Percentiles rank a stretch among this genome's conserved stretches.
Evolutionary conservation across 2,329 filamentous ascomycete species (phyloP).

Genomic region (Metarhizium humberi): DNA sequence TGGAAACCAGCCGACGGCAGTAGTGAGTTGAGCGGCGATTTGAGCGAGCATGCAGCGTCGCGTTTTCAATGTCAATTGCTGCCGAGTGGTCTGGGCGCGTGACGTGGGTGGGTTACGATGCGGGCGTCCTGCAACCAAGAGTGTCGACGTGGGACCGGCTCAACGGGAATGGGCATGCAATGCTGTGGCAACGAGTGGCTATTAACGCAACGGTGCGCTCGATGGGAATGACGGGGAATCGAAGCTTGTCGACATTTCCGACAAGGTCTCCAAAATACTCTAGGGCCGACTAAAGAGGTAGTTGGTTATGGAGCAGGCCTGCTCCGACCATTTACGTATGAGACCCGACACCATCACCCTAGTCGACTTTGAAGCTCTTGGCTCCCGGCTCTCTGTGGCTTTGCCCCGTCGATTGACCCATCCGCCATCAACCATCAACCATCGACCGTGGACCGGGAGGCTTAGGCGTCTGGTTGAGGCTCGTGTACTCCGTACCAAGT

Average conservation of each 20-base stretch:
- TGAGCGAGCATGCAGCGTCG: neutral
- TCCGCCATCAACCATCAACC: too few species aligned
- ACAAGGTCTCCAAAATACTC: too few species aligned
- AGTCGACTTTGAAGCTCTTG: too few species aligned
- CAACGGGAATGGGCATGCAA: neutral
- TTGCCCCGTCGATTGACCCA: too few species aligned
- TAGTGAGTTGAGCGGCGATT: neutral
- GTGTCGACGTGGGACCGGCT: neutral
- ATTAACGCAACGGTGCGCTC: neutral
- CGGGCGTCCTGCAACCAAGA: neutral
- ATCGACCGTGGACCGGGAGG: too few species aligned
- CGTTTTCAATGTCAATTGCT: neutral
- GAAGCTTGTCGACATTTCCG: neutral
- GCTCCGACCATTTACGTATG: too few species aligned
- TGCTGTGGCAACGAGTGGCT: neutral
- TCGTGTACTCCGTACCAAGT: too few species aligned
- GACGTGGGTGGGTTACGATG: neutral
- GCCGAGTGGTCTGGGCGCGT: neutral
- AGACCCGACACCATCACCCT: too few species aligned
- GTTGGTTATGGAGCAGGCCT: too few species aligned
- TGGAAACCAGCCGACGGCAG: neutral
- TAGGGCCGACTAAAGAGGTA: too few species aligned
- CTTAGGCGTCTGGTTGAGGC: too few species aligned
- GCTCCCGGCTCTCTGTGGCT: too few species aligned
- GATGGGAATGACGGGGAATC: neutral